Conservation (phyloP, 2,329 filamentous ascomycete species). For the Penicillium sp. region DNA sequence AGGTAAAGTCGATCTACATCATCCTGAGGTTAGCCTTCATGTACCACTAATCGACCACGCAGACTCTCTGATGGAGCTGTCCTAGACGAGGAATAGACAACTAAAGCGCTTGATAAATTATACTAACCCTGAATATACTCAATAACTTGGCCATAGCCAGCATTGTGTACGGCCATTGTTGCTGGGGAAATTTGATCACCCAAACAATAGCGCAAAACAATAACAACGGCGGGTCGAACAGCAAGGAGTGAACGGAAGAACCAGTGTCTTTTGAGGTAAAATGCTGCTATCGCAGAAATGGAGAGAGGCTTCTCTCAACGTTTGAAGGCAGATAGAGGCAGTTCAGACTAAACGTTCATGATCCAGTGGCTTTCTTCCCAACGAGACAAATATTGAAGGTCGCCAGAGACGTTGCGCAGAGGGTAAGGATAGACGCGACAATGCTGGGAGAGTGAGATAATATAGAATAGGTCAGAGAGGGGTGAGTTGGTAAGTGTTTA, state of each 20-base stretch:
- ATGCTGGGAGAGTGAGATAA: slow-evolving; percentile 15
- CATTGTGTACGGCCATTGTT: slow-evolving; percentile 55
- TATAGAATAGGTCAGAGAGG: slow-evolving; percentile 21
- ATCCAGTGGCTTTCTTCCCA: slow-evolving; percentile 25
- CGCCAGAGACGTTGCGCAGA: slow-evolving; percentile 17
- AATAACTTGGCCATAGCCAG: slow-evolving; percentile 84
- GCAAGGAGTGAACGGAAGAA: neutral
- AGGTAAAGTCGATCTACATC: slow-evolving; percentile 86
- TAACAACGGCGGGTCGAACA: slow-evolving; percentile 14
- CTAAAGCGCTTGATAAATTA: slow-evolving; percentile 37
- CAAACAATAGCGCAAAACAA: slow-evolving; percentile 21
- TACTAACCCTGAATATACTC: slow-evolving; percentile 88
- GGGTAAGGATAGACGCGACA: slow-evolving; percentile 33
- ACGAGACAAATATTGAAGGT: slow-evolving; percentile 15
- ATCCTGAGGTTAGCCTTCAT: slow-evolving; percentile 8
- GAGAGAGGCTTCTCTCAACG: slow-evolving; percentile 19
- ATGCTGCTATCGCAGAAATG: slow-evolving; percentile 19
- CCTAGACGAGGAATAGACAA: neutral
- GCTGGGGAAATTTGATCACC: slow-evolving; percentile 14
- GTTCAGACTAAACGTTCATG: slow-evolving; percentile 36
- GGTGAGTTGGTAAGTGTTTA: slow-evolving; percentile 11
- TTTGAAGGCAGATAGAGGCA: slow-evolving; percentile 13
- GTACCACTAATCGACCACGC: neutral
- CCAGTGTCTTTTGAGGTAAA: slow-evolving; percentile 1
- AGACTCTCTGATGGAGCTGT: neutral